Evolutionary conservation across 2,329 filamentous ascomycete species (phyloP).

Genomic region (Beauveria sp.): DNA sequence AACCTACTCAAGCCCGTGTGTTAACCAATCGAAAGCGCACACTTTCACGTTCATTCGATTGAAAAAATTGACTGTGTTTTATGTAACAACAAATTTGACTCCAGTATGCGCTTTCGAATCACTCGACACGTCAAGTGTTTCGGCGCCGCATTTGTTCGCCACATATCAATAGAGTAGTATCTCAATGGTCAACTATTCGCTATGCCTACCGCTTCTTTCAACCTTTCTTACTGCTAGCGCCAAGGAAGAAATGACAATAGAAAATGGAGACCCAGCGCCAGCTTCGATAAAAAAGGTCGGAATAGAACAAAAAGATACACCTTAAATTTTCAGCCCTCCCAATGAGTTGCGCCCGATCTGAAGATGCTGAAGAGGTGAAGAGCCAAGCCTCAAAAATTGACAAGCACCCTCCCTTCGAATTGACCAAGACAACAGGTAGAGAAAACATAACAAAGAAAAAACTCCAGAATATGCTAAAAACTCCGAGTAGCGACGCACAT

Average conservation of each 20-base stretch:
- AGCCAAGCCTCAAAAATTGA: not conserved
- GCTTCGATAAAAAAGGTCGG: not conserved
- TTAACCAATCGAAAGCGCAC: not conserved
- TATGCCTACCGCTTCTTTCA: constrained; percentile 1
- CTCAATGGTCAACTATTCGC: not conserved
- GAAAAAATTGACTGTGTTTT: not conserved
- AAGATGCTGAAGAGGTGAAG: not conserved
- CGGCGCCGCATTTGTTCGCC: not conserved
- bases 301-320: not conserved
- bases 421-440: not conserved
- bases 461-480: constrained; percentile 7
- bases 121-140: not conserved
- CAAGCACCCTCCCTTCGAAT: not conserved
- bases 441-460: not conserved
- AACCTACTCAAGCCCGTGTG: not conserved
- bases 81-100: not conserved
- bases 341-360: constrained; percentile 2
- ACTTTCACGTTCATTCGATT: not conserved
- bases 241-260: not conserved
- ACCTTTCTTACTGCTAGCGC: not conserved
- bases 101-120: not conserved
- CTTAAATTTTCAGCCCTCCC: not conserved
- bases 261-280: not conserved
- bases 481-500: not conserved
- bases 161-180: constrained; percentile 4